phyloP scores from a whole-genome alignment of 2,329 filamentous ascomycete species.

The Nothomitra cinnamomea region DNA sequence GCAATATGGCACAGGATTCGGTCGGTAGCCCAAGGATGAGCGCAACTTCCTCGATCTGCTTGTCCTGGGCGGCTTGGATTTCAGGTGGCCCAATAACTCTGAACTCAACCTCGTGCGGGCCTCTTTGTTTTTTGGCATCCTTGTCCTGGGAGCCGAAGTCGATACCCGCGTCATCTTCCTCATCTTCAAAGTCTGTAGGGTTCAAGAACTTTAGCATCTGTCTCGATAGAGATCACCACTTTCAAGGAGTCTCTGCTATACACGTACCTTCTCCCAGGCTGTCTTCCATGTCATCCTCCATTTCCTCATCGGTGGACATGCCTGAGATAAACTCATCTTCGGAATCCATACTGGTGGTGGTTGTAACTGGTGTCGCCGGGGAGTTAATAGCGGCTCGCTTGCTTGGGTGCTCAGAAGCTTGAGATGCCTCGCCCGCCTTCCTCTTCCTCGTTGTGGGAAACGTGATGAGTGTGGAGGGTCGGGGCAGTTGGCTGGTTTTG shows the following conservation, averaged over 20 bases:
- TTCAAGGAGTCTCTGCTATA: background rate
- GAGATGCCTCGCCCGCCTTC: background rate
- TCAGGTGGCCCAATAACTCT: slow-evolving; percentile 65
- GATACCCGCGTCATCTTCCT: slow-evolving; percentile 31
- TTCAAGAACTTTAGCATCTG: background rate
- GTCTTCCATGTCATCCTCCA: slow-evolving; percentile 27
- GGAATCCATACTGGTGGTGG: slow-evolving; percentile 64
- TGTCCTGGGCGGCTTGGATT: slow-evolving; percentile 71
- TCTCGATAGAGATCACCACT: background rate
- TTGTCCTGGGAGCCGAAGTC: slow-evolving; percentile 48
- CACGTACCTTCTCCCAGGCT: slow-evolving; percentile 17
- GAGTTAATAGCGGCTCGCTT: background rate
- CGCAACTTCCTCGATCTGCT: slow-evolving; percentile 77
- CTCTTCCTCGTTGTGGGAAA: background rate
- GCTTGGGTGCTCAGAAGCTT: background rate
- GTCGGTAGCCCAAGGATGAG: slow-evolving; percentile 77
- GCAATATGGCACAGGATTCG: slow-evolving; percentile 77
- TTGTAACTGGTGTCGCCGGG: slow-evolving; percentile 35
- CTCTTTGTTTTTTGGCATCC: slow-evolving; percentile 55
- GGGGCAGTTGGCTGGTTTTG: background rate
- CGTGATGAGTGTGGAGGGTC: background rate
- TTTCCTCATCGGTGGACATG: slow-evolving; percentile 59
- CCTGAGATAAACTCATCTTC: slow-evolving; percentile 88
- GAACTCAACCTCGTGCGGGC: slow-evolving; percentile 70
- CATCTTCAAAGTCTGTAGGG: slow-evolving; percentile 35